Percentiles rank a stretch among this genome's conserved stretches.
phyloP scores from a whole-genome alignment of 1,284 basidiomycete species.

The Rhodotorula sp. region DNA sequence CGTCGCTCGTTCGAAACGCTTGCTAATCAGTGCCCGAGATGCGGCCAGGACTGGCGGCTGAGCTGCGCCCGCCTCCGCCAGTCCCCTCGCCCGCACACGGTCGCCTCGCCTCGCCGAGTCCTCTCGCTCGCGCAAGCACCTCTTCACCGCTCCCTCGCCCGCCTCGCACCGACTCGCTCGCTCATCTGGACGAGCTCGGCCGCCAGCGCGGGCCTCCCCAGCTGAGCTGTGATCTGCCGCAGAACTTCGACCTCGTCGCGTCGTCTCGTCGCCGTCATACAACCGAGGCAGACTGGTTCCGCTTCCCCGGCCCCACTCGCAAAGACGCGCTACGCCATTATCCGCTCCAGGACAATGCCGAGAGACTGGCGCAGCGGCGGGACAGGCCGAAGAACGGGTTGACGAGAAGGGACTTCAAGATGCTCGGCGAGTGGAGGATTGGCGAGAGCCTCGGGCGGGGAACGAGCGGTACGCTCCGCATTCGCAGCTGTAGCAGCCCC shows the following conservation, averaged over 20 bases:
- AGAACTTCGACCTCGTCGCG: neutral
- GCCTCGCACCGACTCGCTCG: neutral
- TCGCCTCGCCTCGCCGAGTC: neutral
- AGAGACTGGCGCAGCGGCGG: neutral
- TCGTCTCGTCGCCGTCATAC: neutral
- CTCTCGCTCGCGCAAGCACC: neutral
- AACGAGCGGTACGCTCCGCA: slow-evolving; percentile 10
- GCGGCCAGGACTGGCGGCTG: neutral
- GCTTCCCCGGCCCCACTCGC: slow-evolving; percentile 1
- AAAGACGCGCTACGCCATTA: neutral
- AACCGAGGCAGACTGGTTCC: slow-evolving; percentile 11
- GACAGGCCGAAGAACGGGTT: neutral
- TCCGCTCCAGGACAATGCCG: neutral
- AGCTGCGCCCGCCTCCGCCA: neutral
- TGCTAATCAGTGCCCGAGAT: neutral
- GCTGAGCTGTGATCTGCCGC: too few relatives aligned
- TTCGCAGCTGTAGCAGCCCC: too few relatives aligned
- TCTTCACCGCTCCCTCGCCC: neutral
- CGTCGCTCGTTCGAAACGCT: neutral
- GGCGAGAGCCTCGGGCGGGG: slow-evolving; percentile 32
- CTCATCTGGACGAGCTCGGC: neutral
- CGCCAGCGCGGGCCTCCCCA: neutral
- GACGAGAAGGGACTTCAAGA: slow-evolving; percentile 1
- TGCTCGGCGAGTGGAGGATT: slow-evolving; percentile 35
- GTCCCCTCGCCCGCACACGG: slow-evolving; percentile 1